These are phyloP conservation scores for Penstemon eatonii DNA, from an alignment of 257 asterid species.

Conservation along the genomic window DNA sequence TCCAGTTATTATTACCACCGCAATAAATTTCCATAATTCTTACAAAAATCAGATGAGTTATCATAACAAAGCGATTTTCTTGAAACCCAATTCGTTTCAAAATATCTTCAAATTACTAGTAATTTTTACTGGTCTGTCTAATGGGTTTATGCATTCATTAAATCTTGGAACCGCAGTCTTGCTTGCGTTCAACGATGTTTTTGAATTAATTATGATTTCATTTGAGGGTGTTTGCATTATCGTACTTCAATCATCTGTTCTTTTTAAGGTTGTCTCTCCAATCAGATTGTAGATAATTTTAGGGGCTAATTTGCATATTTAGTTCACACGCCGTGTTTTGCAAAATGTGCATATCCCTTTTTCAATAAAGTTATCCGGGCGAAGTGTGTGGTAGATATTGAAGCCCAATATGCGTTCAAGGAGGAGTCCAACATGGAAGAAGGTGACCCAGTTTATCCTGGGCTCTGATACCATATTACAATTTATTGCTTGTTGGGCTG, in stretches of 20 bases:
- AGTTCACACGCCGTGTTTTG: no score
- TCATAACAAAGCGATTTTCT: conserved; percentile 29
- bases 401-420: no score
- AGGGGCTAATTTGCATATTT: no score
- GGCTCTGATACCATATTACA: no score
- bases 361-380: no score
- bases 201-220: conserved; percentile 5
- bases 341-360: no score
- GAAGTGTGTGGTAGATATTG: no score
- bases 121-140: not conserved
- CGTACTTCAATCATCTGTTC: conserved; percentile 12
- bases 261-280: conserved; percentile 14
- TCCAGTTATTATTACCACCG: conserved; percentile 27
- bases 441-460: no score
- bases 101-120: not conserved
- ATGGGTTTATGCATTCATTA: not conserved
- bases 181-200: conserved; percentile 19
- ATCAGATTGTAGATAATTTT: conserved; percentile 19
- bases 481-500: no score
- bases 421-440: no score
- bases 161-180: conserved; percentile 12
- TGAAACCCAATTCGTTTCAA: conserved; percentile 25
- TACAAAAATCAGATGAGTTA: conserved; percentile 22
- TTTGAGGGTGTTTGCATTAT: conserved; percentile 8
- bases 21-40: conserved; percentile 19